A percentile compares a stretch with the other conserved stretches of the same genome.
Evolutionary conservation across 2,329 filamentous ascomycete species (phyloP).

Genomic region (Fusarium nygamai): DNA sequence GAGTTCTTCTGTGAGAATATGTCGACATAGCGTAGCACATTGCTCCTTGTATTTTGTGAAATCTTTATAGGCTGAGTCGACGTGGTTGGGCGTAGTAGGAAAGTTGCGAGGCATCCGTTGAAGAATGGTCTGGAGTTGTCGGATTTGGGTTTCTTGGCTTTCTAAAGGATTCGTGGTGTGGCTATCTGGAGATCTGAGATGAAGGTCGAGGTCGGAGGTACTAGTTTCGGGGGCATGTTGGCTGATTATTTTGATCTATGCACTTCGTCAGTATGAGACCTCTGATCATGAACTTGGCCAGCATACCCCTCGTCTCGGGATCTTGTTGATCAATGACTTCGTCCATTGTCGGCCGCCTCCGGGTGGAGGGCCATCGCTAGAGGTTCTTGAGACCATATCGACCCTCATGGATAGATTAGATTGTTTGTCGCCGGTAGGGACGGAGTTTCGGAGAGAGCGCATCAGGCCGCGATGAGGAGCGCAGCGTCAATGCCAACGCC

Average conservation of each 20-base stretch:
- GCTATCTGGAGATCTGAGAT: constrained; percentile 38
- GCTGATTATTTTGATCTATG: constrained; percentile 13
- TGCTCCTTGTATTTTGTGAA: constrained; percentile 55
- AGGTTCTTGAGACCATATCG: constrained; percentile 46
- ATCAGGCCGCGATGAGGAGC: constrained; percentile 37
- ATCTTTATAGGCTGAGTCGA: constrained; percentile 57
- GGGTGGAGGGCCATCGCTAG: constrained; percentile 41
- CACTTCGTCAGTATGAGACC: background rate
- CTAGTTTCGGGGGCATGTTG: constrained; percentile 39
- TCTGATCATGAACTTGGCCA: constrained; percentile 2
- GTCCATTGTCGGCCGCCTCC: constrained; percentile 30
- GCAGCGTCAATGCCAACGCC: constrained; percentile 40
- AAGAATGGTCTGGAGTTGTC: constrained; percentile 49
- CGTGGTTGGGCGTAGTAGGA: constrained; percentile 47
- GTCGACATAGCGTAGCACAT: constrained; percentile 53
- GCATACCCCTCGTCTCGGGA: constrained; percentile 24
- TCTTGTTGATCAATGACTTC: constrained; percentile 28
- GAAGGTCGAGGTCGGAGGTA: constrained; percentile 43
- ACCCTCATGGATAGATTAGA: constrained; percentile 24
- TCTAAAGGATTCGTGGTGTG: constrained; percentile 42
- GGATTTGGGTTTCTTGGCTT: constrained; percentile 46
- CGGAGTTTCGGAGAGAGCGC: constrained; percentile 33
- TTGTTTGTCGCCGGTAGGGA: constrained; percentile 25
- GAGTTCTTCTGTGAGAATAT: constrained; percentile 54
- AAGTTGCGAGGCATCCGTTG: constrained; percentile 49